Base-by-base conservation (phyloP, 192 early-diverging fungal species). In the Entophlyctis helioformis region DNA sequence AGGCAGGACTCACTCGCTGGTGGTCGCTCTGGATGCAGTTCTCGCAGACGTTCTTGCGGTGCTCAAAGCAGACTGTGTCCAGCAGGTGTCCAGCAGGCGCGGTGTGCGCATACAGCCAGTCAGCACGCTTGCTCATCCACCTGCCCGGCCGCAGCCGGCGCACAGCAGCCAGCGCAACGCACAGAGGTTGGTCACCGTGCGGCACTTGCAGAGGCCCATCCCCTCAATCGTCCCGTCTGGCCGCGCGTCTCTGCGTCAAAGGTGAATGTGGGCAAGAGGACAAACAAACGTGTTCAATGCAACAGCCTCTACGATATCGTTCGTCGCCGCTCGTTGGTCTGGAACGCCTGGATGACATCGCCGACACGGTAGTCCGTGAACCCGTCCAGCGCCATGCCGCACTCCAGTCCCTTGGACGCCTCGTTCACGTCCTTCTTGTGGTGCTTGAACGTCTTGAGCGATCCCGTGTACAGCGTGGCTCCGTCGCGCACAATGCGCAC, bases 341-440 rank as follows among this genome's bases (percentile, higher is more conserved):
- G 31, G 34, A 51, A 58, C 16, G 39, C 36, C 29, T 58, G 56
- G 34, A 58, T 47, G 1, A 46, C 31, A 74, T 98, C 94, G 10
- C 91, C 91, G 32, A 72, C 79, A 57, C 79, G 59, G 42, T 89
- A 67, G 11, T 82, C 83, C 5, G 67, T 66, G 54, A 88, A 95
- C 10, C 76, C 81, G 15, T 85, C 86, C 66, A 98, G 85, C 39
- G 75, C 72, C 58, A 98, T 83, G 15, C 94, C 94, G 57, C 91
- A 98, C 70, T 98, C 94, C 23, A 85, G 67, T n/a, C 91, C 91
- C 63, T 95, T 98, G 46, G 74, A 74, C 24, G 80, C 84, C 68
- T 98, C 94, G 21, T 56, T 53, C 28, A 94, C 82, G 53, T 92
- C 87, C 42, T 90, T 84, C 60, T 95, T 98, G 46, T 87, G 67